Evolutionary conservation across 768 basidiomycete species (phyloP).

Genomic region (Tylopilus sp.): DNA sequence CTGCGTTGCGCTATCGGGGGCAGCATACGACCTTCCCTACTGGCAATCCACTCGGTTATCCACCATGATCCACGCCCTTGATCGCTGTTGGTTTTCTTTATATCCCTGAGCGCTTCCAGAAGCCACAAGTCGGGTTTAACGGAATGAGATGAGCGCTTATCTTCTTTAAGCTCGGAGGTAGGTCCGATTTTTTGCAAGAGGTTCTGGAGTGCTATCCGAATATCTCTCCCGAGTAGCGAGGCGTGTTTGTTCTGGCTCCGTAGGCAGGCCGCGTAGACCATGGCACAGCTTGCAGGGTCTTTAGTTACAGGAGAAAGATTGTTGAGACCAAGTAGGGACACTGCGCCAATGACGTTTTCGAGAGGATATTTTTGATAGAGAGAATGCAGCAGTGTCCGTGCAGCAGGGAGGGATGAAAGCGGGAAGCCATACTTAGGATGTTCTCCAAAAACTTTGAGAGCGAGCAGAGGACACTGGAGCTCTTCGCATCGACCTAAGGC

Average conservation of each 20-base stretch:
- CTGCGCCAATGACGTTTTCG: slow-evolving; percentile 44
- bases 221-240: slow-evolving; percentile 36
- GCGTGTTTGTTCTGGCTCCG: slow-evolving; percentile 41
- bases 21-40: slow-evolving; percentile 21
- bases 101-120: slow-evolving; percentile 33
- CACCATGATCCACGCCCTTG: slow-evolving; percentile 28
- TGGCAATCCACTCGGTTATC: slow-evolving; percentile 27
- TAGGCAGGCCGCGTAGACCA: slow-evolving; percentile 56
- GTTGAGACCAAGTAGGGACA: slow-evolving; percentile 54
- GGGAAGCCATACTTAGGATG: slow-evolving; percentile 57
- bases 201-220: slow-evolving; percentile 40
- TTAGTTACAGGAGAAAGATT: slow-evolving; percentile 47
- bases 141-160: slow-evolving; percentile 24
- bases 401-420: slow-evolving; percentile 46
- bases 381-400: slow-evolving; percentile 55
- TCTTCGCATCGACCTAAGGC: slow-evolving; percentile 58
- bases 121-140: slow-evolving; percentile 38
- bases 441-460: slow-evolving; percentile 58
- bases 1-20: slow-evolving; percentile 18
- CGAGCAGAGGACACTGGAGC: slow-evolving; percentile 51
- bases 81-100: slow-evolving; percentile 32
- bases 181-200: slow-evolving; percentile 25
- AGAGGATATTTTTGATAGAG: slow-evolving; percentile 47
- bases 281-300: slow-evolving; percentile 56
- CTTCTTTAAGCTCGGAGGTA: slow-evolving; percentile 17